Base-by-base conservation (phyloP, 2,329 filamentous ascomycete genomes). In the Phialophora verrucosa region DNA sequence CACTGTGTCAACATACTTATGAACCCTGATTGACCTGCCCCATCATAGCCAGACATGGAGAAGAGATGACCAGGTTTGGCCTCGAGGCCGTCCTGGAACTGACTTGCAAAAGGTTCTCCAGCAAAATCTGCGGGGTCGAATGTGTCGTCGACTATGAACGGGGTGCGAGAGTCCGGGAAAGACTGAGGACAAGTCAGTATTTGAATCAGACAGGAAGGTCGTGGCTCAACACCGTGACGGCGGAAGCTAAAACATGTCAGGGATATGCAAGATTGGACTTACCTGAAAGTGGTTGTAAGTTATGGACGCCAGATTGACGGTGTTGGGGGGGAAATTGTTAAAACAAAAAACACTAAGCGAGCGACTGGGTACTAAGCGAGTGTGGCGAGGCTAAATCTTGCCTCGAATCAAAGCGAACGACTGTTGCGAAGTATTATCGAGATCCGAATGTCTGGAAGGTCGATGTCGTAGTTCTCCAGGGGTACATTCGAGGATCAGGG, bases 11-110 rank as follows among this genome's bases (percentile, higher is more conserved):
- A 65, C 68, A 44, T 68, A 70, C 68, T 63, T 11, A 63, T 59
- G 50, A 68, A 61, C 44, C 63, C 68, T 78, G 90, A 84, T 80
- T 88, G 84, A 78, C 90, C 88, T 66, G 87, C 81, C 81, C 96
- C 96, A 76, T 85, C 84, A 84, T 92, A 93, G 80, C 89, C 89
- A 79, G 91, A 90, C 90, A 93, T 93, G 80, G 90, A 88, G 81
- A 91, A 82, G 75, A 88, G 80, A 82, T 87, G 80, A 83, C 87
- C 83, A 79, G 82, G 81, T 77, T 83, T 84, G 79, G 82, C 82
- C 79, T 81, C 77, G 70, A 83, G 81, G 81, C 82, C 83, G 77
- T 81, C 80, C 75, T 82, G 80, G 75, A 79, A 78, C 62, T 77
- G 77, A 73, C 76, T 77, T 67, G 75, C 76, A 73, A 81, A 80